phyloP scores from a whole-genome alignment of 208 protist species.

The Trypanosoma congolense region DNA sequence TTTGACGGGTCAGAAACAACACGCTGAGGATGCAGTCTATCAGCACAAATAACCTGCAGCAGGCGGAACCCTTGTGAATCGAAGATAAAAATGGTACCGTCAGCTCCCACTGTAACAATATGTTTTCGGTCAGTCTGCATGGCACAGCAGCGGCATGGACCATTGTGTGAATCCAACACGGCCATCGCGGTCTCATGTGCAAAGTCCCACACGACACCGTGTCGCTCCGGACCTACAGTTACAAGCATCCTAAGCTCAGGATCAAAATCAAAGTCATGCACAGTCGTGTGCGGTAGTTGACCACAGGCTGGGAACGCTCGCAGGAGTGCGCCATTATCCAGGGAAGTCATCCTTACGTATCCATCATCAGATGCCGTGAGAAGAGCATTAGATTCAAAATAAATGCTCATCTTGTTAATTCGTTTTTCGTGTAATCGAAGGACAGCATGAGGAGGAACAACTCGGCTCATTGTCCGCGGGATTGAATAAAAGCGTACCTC shows the following conservation, averaged over 20 bases:
- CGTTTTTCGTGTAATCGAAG: constrained; percentile 29
- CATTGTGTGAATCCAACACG: constrained; percentile 56
- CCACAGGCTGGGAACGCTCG: constrained; percentile 35
- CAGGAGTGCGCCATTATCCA: constrained; percentile 45
- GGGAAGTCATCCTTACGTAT: constrained; percentile 53
- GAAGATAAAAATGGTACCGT: constrained; percentile 67
- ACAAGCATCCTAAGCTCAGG: constrained; percentile 58
- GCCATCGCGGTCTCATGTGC: constrained; percentile 50
- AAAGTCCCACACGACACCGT: constrained; percentile 80
- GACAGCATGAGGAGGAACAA: constrained; percentile 36
- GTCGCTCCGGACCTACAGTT: constrained; percentile 67
- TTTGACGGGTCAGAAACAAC: constrained; percentile 30
- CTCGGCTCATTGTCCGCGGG: constrained; percentile 22
- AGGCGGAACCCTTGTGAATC: constrained; percentile 55
- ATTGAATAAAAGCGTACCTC: constrained; percentile 59
- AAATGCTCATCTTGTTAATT: constrained; percentile 71
- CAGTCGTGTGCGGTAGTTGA: constrained; percentile 38
- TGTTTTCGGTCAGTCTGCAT: constrained; percentile 35
- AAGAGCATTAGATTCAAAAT: constrained; percentile 48
- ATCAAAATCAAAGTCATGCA: constrained; percentile 63
- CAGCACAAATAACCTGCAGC: constrained; percentile 48
- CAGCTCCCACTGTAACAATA: constrained; percentile 55
- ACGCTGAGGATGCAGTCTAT: constrained; percentile 21
- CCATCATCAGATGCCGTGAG: constrained; percentile 69
- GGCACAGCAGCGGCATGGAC: constrained; percentile 54